Evolutionary conservation across 2,329 filamentous ascomycete genomes (phyloP).

Genomic region (Juglanconis juglandina): DNA sequence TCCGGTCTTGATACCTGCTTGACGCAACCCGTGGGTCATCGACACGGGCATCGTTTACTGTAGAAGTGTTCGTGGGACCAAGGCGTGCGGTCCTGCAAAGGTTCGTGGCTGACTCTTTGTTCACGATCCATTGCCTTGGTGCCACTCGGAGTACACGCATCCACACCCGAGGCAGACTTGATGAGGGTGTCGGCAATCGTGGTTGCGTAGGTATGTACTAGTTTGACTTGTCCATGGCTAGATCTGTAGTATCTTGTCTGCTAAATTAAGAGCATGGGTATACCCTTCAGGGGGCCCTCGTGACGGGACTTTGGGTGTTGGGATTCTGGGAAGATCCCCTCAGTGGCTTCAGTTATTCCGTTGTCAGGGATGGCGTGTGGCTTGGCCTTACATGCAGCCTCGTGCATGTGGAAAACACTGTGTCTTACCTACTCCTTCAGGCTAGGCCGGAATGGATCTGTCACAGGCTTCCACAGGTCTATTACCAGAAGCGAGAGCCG

Average conservation of each 20-base stretch:
- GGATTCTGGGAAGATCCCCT: constrained; percentile 5
- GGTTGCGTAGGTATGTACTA: constrained; percentile 25
- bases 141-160: not conserved
- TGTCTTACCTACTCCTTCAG: constrained; percentile 19
- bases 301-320: constrained; percentile 10
- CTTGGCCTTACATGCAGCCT: constrained; percentile 19
- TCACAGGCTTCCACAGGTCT: not conserved
- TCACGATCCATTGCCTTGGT: not conserved
- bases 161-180: constrained; percentile 5
- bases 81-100: not conserved
- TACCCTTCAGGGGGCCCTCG: constrained; percentile 6
- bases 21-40: not conserved
- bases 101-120: not conserved
- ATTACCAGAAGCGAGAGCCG: not conserved
- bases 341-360: constrained; percentile 6
- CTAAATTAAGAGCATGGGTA: constrained; percentile 11
- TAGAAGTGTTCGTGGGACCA: not conserved
- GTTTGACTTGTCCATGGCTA: constrained; percentile 27
- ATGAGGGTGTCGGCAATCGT: constrained; percentile 26
- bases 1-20: not conserved
- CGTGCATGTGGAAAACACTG: constrained; percentile 11
- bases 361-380: constrained; percentile 14
- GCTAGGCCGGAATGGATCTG: constrained; percentile 1
- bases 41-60: not conserved
- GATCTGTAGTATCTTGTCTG: constrained; percentile 25